Conservation (phyloP, 2,329 filamentous ascomycete genomes). For the Colletotrichum camelliae region DNA sequence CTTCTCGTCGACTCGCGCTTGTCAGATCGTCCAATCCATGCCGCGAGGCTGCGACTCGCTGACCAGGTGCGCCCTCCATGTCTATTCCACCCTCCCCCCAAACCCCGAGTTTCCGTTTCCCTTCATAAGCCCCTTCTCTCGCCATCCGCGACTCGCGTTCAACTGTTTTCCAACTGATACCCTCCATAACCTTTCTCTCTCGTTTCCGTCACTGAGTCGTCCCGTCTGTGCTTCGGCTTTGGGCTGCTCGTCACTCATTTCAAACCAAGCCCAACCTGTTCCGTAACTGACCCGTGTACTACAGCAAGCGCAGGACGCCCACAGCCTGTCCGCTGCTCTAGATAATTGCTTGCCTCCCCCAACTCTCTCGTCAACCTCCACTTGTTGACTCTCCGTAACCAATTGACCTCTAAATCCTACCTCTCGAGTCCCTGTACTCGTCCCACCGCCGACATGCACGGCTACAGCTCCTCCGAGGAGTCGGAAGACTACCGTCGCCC, state of each 20-base stretch:
- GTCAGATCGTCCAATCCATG: background rate
- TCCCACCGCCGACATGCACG: constrained; percentile 38
- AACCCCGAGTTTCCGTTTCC: background rate
- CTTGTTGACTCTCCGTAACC: background rate
- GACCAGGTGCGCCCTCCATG: background rate
- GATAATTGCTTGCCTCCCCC: background rate
- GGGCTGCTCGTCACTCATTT: background rate
- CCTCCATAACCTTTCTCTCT: background rate
- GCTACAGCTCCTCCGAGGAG: constrained; percentile 56
- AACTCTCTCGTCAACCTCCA: background rate
- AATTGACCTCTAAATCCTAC: background rate
- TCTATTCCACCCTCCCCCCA: background rate
- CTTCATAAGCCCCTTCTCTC: background rate
- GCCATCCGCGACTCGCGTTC: constrained; percentile 4
- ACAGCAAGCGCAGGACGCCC: background rate
- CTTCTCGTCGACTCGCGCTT: constrained; percentile 2
- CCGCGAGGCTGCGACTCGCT: constrained; percentile 5
- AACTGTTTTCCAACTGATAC: background rate
- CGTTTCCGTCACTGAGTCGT: constrained; percentile 1
- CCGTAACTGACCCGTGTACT: background rate
- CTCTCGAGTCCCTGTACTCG: background rate
- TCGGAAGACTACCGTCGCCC: constrained; percentile 51
- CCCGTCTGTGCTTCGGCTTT: background rate
- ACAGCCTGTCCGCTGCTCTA: background rate
- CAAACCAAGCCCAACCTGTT: background rate